Evolutionary conservation across 169 alveolate genomes (phyloP), one percentile per base, ranked within the genome.

Genomic region (Cyclospora cayetanensis): DNA sequence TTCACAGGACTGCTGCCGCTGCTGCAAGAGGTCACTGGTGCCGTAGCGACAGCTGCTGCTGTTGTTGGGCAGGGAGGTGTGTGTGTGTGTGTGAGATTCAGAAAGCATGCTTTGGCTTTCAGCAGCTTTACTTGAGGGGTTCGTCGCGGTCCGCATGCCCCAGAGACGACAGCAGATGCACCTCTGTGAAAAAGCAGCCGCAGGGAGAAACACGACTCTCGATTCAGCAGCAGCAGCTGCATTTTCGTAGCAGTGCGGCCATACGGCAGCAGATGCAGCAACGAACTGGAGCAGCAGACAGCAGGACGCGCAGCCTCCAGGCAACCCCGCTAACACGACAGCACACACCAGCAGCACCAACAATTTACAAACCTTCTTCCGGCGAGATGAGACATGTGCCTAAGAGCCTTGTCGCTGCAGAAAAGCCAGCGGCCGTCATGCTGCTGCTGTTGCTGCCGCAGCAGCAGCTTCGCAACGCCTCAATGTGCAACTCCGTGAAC

Each of bases 371-470:
- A 11, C 7, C 70, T 20, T n/a, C 70, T 55, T 46, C 55, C 7
- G 55, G 55, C 7, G 55, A 46, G 22, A 46, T 9, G 55, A 46
- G 55, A 15, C 15, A 46, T 7, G 55, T 46, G 15, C 55, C 55
- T 15, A 46, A 7, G 15, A 46, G 55, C 55, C 15, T 15, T 9
- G 55, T 46, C 15, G 55, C 55, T 46, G 55, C 55, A 46, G 55
- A 7, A 68, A 68, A 68, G 34, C 52, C 80, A 68, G 80, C 80
- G 35, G 80, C 80, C 1, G 80, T 68, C 80, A 68, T 31, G 80
- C 80, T 68, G 34, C 80, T 68, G 80, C 80, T 68, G 80, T 50
- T 68, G 80, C 80, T 68, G 80, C 80, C 4, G 80, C 80, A 34
- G 80, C 80, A 27, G 80, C 80, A 68, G 80, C 80, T 68, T 27